Base-by-base conservation (phyloP, 2,329 filamentous ascomycete species). In the Samsoniella hepiali region DNA sequence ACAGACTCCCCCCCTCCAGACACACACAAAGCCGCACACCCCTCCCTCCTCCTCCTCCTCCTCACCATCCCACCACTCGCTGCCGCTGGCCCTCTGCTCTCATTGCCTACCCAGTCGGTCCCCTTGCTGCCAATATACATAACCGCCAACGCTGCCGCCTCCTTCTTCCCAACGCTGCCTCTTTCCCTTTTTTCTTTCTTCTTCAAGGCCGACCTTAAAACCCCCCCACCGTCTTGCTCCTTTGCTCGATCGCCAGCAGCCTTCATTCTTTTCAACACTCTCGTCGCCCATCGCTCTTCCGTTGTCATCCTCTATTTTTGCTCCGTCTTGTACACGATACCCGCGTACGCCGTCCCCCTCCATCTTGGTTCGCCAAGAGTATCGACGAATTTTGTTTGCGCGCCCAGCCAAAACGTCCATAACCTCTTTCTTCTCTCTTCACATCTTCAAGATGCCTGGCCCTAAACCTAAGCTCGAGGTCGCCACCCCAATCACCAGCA, bases 401-500 rank as follows among this genome's bases (percentile, higher is more conserved):
- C 44, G n/a, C 29, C 59, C 27, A 38, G 38, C 34, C 3, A 58
- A 22, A 32, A 47, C 56, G n/a, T 8, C n/a, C n/a, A 29, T 9
- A 29, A 45, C 31, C 36, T 49, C 32, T 27, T 32, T 22, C 22
- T 22, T 22, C 22, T 22, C 22, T 22, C 22, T 22, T 22, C 22
- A 22, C 22, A 22, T 22, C 22, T 56, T 60, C 77, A 81, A 55
- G 69, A 85, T 85, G 81, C 77, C 83, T 73, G 70, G 78, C 63
- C 72, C 72, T 71, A 84, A 84, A 73, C 85, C 85, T 69, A 88
- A 83, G 82, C 80, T 86, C 72, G 77, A 82, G 69, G 81, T 89
- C 74, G 80, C 83, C 69, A 88, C 86, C 68, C 85, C 86, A 58
- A 77, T 85, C 75, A 85, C 85, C 66, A 83, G 83, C 67, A 86